Evolutionary conservation across 805 yeast species (phyloP).

Genomic region (Pichia occidentalis): DNA sequence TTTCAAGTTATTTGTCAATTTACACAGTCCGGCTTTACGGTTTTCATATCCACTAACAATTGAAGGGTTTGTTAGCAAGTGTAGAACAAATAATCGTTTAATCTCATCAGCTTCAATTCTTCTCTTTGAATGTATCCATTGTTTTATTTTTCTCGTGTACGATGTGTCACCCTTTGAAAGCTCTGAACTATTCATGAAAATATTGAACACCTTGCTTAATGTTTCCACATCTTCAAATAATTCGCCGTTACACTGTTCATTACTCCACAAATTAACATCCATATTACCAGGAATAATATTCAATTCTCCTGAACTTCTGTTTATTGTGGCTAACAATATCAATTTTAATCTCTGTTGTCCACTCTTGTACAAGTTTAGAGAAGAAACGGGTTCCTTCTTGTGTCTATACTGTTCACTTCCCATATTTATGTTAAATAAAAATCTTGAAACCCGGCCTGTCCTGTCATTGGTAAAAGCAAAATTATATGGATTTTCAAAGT

Average conservation of each 20-base stretch:
- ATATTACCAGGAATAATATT: slow-evolving; percentile 29
- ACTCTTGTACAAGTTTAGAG: slow-evolving; percentile 25
- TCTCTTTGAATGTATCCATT: slow-evolving; percentile 12
- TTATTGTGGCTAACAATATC: slow-evolving; percentile 24
- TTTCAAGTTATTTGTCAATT: background rate
- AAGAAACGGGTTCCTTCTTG: slow-evolving; percentile 22
- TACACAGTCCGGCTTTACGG: background rate
- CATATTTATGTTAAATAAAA: slow-evolving; percentile 24
- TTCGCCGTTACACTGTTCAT: slow-evolving; percentile 30
- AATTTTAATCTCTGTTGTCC: slow-evolving; percentile 17
- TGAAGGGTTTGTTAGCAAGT: slow-evolving; percentile 24
- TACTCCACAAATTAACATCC: slow-evolving; percentile 30
- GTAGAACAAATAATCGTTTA: slow-evolving; percentile 23
- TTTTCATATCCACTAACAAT: slow-evolving; percentile 9
- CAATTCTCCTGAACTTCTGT: slow-evolving; percentile 31
- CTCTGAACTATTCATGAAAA: slow-evolving; percentile 12
- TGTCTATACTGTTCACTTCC: slow-evolving; percentile 24
- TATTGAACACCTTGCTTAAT: slow-evolving; percentile 19
- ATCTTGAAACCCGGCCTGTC: slow-evolving; percentile 25
- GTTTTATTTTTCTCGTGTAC: slow-evolving; percentile 5
- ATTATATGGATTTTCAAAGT: slow-evolving; percentile 21
- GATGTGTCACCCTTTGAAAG: background rate
- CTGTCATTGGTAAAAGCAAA: slow-evolving; percentile 27
- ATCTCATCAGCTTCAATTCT: slow-evolving; percentile 12
- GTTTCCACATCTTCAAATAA: slow-evolving; percentile 27